phyloP scores from a whole-genome alignment of 192 early-diverging fungal genomes.

The Backusella liffmaniae region DNA sequence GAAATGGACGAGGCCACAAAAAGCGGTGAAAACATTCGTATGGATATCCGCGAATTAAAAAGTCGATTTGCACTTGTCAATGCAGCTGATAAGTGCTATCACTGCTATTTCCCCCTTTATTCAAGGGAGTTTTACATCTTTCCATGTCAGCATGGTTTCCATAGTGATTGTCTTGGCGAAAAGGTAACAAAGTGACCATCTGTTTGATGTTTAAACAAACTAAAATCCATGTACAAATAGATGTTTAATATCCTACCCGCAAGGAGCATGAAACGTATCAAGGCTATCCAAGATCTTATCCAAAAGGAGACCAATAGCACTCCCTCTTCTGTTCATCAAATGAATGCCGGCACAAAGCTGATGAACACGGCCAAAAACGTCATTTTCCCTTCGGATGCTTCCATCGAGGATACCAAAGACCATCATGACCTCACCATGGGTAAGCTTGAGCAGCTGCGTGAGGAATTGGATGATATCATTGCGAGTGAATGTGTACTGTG shows the following conservation, averaged over 20 bases:
- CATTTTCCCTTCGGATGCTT: constrained; percentile 36
- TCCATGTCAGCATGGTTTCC: constrained; percentile 94
- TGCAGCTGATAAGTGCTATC: constrained; percentile 72
- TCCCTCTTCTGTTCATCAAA: constrained; percentile 7
- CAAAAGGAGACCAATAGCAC: constrained; percentile 16
- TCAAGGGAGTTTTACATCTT: constrained; percentile 92
- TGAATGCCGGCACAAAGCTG: constrained; percentile 17
- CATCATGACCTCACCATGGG: constrained; percentile 43
- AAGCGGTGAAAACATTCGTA: constrained; percentile 88
- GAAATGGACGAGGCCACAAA: constrained; percentile 97
- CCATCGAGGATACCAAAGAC: constrained; percentile 10
- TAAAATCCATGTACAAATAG: not conserved
- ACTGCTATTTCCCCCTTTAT: constrained; percentile 77
- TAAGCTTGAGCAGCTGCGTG: constrained; percentile 47
- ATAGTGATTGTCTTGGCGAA: constrained; percentile 86
- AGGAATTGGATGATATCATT: constrained; percentile 76
- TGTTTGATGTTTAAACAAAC: not conserved
- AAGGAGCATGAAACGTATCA: constrained; percentile 9
- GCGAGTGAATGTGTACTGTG: constrained; percentile 93
- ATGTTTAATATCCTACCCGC: constrained; percentile 13
- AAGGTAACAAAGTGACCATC: constrained; percentile 40
- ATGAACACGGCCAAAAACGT: constrained; percentile 43
- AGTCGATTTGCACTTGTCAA: constrained; percentile 71
- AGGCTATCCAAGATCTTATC: constrained; percentile 2
- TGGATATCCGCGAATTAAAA: constrained; percentile 85